Conservation (phyloP, 2,329 filamentous ascomycete species). For the Sclerotinia sclerotiorum region DNA sequence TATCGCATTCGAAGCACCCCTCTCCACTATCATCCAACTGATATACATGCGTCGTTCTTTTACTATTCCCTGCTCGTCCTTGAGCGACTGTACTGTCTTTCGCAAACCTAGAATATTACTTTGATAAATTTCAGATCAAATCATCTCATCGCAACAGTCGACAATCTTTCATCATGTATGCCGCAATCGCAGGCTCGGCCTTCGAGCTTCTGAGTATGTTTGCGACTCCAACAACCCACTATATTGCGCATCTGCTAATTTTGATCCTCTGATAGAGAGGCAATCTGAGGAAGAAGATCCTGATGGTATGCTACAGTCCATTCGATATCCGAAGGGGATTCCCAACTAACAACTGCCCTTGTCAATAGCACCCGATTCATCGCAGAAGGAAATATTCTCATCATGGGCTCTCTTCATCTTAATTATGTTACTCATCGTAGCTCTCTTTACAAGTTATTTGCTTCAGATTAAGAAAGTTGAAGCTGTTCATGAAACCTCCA, state of each 20-base stretch:
- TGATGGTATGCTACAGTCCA: conserved; percentile 32
- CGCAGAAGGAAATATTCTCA: conserved; percentile 89
- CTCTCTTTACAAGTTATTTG: conserved; percentile 95
- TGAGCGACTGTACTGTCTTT: conserved; percentile 34
- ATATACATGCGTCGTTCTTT: conserved; percentile 40
- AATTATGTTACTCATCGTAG: conserved; percentile 88
- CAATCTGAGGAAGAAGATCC: conserved; percentile 37
- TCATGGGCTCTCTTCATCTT: conserved; percentile 98
- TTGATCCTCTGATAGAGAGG: conserved; percentile 31
- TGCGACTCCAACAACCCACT: conserved; percentile 3
- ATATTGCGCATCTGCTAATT: conserved; percentile 31
- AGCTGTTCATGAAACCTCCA: conserved; percentile 94
- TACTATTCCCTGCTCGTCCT: conserved; percentile 36
- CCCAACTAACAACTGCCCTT: conserved; percentile 34
- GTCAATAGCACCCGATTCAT: conserved; percentile 66
- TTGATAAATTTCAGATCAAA: neutral
- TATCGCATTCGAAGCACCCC: neutral
- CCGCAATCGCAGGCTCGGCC: conserved; percentile 35
- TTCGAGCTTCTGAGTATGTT: conserved; percentile 42
- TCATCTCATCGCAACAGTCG: neutral
- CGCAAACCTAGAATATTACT: neutral
- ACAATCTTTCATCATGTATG: conserved; percentile 32
- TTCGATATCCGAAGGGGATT: neutral
- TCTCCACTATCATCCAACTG: conserved; percentile 18
- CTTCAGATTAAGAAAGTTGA: conserved; percentile 96